Conservation (phyloP, 768 basidiomycete genomes). For the Mrakia hoshinonis region DNA sequence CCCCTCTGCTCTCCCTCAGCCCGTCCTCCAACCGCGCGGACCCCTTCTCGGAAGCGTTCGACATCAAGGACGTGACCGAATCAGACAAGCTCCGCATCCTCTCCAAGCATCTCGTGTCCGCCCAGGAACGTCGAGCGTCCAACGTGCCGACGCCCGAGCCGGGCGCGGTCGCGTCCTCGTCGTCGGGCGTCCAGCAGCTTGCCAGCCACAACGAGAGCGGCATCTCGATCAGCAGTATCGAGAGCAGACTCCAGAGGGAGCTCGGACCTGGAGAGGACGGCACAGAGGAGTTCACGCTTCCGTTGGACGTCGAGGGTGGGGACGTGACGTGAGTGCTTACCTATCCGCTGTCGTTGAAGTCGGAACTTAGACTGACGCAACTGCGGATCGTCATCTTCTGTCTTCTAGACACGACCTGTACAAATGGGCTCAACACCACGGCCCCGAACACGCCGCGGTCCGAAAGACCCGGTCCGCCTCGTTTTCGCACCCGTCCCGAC, state of each 20-base stretch:
- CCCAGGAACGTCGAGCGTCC: constrained; percentile 18
- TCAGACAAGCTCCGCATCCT: constrained; percentile 25
- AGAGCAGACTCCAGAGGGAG: not conserved
- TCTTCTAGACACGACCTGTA: constrained; percentile 64
- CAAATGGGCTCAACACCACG: constrained; percentile 76
- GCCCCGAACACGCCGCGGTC: constrained; percentile 1
- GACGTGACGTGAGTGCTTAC: constrained; percentile 70
- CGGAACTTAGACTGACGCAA: too few relatives aligned
- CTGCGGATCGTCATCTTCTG: not conserved
- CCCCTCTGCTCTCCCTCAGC: not conserved
- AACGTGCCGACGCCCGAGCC: not conserved
- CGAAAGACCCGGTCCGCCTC: constrained; percentile 53
- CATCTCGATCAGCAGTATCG: constrained; percentile 9
- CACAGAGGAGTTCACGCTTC: constrained; percentile 68
- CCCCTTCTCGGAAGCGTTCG: constrained; percentile 13
- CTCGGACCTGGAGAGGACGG: constrained; percentile 45
- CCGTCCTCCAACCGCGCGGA: not conserved
- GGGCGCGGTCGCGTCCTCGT: constrained; percentile 7
- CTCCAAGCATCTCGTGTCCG: constrained; percentile 24
- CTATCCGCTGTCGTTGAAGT: constrained; percentile 32
- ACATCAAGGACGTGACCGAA: constrained; percentile 17
- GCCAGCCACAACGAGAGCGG: constrained; percentile 19
- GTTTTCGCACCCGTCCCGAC: constrained; percentile 46
- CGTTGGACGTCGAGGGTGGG: constrained; percentile 75
- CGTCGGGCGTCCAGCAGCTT: not conserved